Evolutionary conservation across 331 rosid genomes (phyloP), one percentile per base, ranked within the genome.

Genomic region (Cydonia oblonga): DNA sequence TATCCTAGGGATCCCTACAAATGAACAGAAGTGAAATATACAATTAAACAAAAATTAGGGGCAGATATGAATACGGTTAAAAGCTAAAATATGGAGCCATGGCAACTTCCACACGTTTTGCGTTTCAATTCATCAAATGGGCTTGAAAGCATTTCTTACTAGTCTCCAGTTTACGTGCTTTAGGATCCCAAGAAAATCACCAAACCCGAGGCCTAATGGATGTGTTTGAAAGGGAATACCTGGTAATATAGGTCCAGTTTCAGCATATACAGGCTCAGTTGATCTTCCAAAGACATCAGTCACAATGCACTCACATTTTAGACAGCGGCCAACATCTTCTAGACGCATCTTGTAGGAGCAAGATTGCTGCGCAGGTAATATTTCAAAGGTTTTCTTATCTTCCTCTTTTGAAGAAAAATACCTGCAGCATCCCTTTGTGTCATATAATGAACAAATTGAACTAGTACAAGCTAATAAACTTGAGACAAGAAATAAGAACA

Each of bases 201-300:
- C 28, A 38, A 53, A 72, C 68, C 58, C 1, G 0, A 42, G 68
- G 40, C 23, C 60, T 26, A 40, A 25, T 13, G 58, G 68, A 59
- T 16, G 24, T 56, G 28, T 56, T 3, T 5, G 40, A 56, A 65
- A 49, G 76, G 75, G 67, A 23, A 75, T 74, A 95, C 99, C 97
- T 87, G 99, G 92, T 61, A 82, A 70, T 63, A 90, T 79, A 57
- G 84, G 79, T 26, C 79, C 62, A 3, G 96, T 90, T 89, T 95
- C 96, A 70, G 79, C 82, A 84, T 75, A 84, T 30, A 79, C 89
- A 28, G 89, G 88, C 76, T 86, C 96, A 71, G 80, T 74, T 66
- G 90, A 84, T 76, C 99, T 87, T 82, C 96, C 96, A 84, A 95
- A 95, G 56, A 90, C 92, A 82, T 95, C 99, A 77, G 87, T 87